Evolutionary conservation across 2,329 filamentous ascomycete genomes (phyloP).

Genomic region (Aspergillus unguis): DNA sequence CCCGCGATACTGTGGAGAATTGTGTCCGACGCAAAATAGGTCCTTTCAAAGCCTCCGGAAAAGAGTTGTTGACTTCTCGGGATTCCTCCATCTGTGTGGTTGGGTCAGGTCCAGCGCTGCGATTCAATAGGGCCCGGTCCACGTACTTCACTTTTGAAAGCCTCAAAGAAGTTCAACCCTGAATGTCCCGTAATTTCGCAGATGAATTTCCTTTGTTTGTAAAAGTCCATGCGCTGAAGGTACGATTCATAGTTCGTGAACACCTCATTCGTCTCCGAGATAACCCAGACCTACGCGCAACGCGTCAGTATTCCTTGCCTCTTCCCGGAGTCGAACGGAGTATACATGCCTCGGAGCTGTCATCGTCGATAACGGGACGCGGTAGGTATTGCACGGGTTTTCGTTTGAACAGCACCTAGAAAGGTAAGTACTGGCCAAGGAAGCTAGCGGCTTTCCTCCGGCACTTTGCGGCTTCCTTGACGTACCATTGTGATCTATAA

Average conservation of each 20-base stretch:
- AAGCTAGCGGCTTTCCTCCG: background rate
- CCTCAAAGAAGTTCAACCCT: constrained; percentile 86
- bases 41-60: constrained; percentile 85
- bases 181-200: constrained; percentile 95
- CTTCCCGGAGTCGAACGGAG: constrained; percentile 6
- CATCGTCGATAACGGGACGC: constrained; percentile 69
- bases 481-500: constrained; percentile 31
- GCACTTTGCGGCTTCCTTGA: constrained; percentile 8
- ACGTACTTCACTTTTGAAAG: constrained; percentile 82
- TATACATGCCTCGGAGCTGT: constrained; percentile 71
- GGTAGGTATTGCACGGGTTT: constrained; percentile 86
- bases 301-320: constrained; percentile 13
- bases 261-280: constrained; percentile 83
- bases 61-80: constrained; percentile 83
- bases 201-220: constrained; percentile 88
- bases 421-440: constrained; percentile 19
- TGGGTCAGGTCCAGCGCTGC: constrained; percentile 7
- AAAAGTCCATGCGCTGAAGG: constrained; percentile 82
- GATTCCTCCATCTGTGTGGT: constrained; percentile 66
- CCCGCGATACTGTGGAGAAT: constrained; percentile 81
- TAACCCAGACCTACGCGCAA: constrained; percentile 74
- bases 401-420: constrained; percentile 88
- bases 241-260: constrained; percentile 89
- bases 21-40: constrained; percentile 89
- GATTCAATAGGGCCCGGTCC: constrained; percentile 1